A percentile compares a stretch with the other conserved stretches of the same genome.
Evolutionary conservation across 140 eudicot genomes (phyloP).

Genomic region (Anethum foeniculum): DNA sequence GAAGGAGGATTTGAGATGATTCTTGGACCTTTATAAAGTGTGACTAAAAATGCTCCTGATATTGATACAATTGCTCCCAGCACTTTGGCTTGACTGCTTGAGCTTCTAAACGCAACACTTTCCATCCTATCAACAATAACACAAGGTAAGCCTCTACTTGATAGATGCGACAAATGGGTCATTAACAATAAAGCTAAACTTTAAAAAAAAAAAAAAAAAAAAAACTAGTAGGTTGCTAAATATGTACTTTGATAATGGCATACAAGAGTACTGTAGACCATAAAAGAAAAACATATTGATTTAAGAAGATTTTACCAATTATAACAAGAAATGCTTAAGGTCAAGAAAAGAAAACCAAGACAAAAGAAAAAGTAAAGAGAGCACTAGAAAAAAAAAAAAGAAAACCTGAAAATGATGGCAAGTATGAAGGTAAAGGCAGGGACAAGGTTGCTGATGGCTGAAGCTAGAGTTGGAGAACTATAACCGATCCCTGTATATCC

Average conservation of each 20-base stretch:
- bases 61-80: constrained; percentile 71
- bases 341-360: neutral
- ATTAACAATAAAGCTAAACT: neutral
- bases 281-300: neutral
- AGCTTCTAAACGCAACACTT: constrained; percentile 49
- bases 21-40: constrained; percentile 71
- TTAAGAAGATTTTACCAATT: neutral
- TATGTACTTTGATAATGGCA: neutral
- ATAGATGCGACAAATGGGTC: neutral
- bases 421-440: constrained; percentile 90
- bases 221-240: too few species aligned
- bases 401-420: constrained; percentile 83
- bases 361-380: neutral
- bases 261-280: too few species aligned
- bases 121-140: constrained; percentile 57
- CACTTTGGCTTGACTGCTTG: constrained; percentile 63
- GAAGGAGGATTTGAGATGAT: constrained; percentile 20
- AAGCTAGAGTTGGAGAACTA: constrained; percentile 88
- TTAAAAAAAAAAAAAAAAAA: too few species aligned
- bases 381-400: neutral
- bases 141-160: neutral
- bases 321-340: neutral
- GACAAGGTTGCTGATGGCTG: constrained; percentile 84
- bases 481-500: constrained; percentile 82
- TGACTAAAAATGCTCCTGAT: constrained; percentile 76